A percentile compares a stretch with the other conserved stretches of the same genome.
phyloP scores from a whole-genome alignment of 768 basidiomycete species.

The Amanita inopinata region DNA sequence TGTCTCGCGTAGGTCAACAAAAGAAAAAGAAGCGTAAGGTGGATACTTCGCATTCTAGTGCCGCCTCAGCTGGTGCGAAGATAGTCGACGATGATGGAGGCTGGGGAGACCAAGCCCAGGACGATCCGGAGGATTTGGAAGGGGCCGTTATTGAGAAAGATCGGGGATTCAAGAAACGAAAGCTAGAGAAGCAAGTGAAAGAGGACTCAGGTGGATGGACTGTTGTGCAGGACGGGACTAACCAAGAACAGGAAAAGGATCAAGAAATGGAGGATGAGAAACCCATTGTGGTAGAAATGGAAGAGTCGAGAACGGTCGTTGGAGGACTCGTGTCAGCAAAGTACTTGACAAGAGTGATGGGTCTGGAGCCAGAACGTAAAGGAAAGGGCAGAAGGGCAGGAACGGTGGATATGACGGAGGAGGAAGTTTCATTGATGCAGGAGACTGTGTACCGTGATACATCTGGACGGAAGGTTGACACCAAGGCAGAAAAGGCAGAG shows the following conservation, averaged over 20 bases:
- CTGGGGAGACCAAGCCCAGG: slow-evolving; percentile 42
- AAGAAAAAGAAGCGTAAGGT: slow-evolving; percentile 78
- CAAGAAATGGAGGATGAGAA: slow-evolving; percentile 58
- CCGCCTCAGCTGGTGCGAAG: slow-evolving; percentile 20
- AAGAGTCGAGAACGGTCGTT: slow-evolving; percentile 33
- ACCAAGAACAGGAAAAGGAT: slow-evolving; percentile 32
- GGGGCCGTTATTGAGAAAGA: slow-evolving; percentile 69
- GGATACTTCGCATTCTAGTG: slow-evolving; percentile 12
- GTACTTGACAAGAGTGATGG: slow-evolving; percentile 56
- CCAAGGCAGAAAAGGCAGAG: slow-evolving; percentile 77
- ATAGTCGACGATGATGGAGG: slow-evolving; percentile 65
- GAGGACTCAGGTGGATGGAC: slow-evolving; percentile 53
- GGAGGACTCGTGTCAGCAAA: slow-evolving; percentile 77
- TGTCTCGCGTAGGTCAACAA: slow-evolving; percentile 49
- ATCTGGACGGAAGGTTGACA: slow-evolving; percentile 81
- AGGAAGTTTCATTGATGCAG: slow-evolving; percentile 55
- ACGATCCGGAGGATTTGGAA: slow-evolving; percentile 44
- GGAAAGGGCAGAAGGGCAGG: slow-evolving; percentile 16
- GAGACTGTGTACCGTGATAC: slow-evolving; percentile 94
- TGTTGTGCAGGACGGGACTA: slow-evolving; percentile 46
- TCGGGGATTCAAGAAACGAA: slow-evolving; percentile 71
- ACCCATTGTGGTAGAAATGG: slow-evolving; percentile 45
- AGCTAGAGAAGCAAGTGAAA: slow-evolving; percentile 23
- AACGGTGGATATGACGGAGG: slow-evolving; percentile 32
- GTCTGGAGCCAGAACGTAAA: slow-evolving; percentile 1